phyloP scores from a whole-genome alignment of 371 early-diverging fungal genomes.

The Mucor plumbeus region DNA sequence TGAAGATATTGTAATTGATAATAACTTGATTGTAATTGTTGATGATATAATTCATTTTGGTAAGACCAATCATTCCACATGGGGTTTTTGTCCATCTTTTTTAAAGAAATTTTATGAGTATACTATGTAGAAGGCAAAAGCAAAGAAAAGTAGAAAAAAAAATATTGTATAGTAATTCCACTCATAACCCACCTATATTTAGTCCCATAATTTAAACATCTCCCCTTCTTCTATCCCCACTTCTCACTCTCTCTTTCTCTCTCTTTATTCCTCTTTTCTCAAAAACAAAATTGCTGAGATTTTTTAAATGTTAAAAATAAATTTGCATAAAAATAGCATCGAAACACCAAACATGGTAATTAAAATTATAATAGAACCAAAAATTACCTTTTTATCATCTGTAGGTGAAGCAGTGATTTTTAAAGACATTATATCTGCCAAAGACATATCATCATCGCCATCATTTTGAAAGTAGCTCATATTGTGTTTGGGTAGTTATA shows the following conservation, averaged over 20 bases:
- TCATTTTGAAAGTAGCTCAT: conserved; percentile 4
- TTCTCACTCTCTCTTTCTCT: neutral
- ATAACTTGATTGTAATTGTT: conserved; percentile 31
- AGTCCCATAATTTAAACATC: neutral
- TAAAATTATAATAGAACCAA: neutral
- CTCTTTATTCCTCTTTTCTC: neutral
- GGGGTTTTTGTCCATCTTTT: neutral
- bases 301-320: neutral
- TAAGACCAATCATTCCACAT: conserved; percentile 23
- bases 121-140: neutral
- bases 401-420: conserved; percentile 13
- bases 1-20: conserved; percentile 34
- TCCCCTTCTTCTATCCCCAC: too few relatives aligned
- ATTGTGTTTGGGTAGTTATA: neutral
- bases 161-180: neutral
- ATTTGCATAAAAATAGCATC: conserved; percentile 11
- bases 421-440: conserved; percentile 30
- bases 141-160: neutral
- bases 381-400: conserved; percentile 22
- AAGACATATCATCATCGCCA: conserved; percentile 23
- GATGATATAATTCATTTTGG: conserved; percentile 27
- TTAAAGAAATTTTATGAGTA: neutral
- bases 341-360: conserved; percentile 5
- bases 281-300: neutral
- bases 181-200: neutral